A percentile compares a stretch with the other conserved stretches of the same genome.
Conservation (phyloP, 768 basidiomycete species). For the Paxillus rubicundulus region DNA sequence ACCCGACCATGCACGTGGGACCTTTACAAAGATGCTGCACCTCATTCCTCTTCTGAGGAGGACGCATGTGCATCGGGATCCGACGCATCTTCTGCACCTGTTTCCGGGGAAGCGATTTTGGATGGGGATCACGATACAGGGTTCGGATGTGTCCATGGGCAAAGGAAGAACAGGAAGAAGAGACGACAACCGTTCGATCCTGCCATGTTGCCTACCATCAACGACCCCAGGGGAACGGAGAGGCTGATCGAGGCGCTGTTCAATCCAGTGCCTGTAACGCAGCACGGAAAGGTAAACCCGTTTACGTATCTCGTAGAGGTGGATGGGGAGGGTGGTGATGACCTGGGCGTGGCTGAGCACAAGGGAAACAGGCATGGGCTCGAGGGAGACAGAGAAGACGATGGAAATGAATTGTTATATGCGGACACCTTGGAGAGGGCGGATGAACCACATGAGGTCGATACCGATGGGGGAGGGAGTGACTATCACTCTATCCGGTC, state of each 20-base stretch:
- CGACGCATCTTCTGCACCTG: slow-evolving; percentile 22
- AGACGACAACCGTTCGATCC: slow-evolving; percentile 30
- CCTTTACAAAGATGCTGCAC: slow-evolving; percentile 32
- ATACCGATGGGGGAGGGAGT: slow-evolving; percentile 13
- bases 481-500: slow-evolving; percentile 32
- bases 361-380: neutral
- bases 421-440: slow-evolving; percentile 17
- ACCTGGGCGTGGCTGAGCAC: neutral
- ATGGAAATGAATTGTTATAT: slow-evolving; percentile 22
- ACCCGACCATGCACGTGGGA: slow-evolving; percentile 52
- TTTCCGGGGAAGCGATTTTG: neutral
- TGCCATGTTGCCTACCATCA: slow-evolving; percentile 45
- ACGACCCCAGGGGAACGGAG: slow-evolving; percentile 66
- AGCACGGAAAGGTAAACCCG: slow-evolving; percentile 23
- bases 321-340: slow-evolving; percentile 16
- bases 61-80: slow-evolving; percentile 10
- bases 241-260: slow-evolving; percentile 76
- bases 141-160: neutral
- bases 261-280: slow-evolving; percentile 58
- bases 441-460: neutral
- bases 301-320: slow-evolving; percentile 38
- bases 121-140: neutral
- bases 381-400: slow-evolving; percentile 5
- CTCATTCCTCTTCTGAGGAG: slow-evolving; percentile 31
- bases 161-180: slow-evolving; percentile 13